Evolutionary conservation across 148 eudicot species (phyloP).

Genomic region (Simmondsia chinensis): DNA sequence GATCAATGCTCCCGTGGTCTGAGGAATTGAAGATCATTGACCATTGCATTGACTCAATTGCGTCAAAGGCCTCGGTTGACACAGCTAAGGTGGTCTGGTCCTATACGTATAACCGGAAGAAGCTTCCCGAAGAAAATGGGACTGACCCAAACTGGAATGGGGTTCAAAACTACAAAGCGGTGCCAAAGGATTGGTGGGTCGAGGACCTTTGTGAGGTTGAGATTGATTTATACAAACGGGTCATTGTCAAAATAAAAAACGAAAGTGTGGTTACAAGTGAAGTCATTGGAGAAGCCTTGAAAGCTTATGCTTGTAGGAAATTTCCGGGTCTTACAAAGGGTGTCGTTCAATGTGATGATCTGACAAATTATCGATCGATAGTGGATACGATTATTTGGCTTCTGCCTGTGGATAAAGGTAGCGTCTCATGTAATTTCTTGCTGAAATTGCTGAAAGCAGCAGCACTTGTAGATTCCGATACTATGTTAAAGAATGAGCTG

Average conservation of each 20-base stretch:
- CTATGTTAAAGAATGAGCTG: conserved; percentile 34
- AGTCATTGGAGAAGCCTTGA: conserved; percentile 82
- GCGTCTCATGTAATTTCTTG: conserved; percentile 77
- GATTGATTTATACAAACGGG: conserved; percentile 48
- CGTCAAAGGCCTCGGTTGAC: conserved; percentile 68
- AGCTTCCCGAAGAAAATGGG: conserved; percentile 61
- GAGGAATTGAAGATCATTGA: conserved; percentile 66
- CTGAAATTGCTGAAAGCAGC: conserved; percentile 70
- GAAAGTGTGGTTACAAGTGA: conserved; percentile 42
- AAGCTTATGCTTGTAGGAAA: conserved; percentile 59
- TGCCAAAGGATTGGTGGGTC: conserved; percentile 95
- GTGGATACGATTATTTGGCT: conserved; percentile 57
- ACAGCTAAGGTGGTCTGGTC: conserved; percentile 85
- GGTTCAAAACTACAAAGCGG: conserved; percentile 33
- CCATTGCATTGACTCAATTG: conserved; percentile 63
- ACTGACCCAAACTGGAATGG: conserved; percentile 33
- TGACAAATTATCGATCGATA: conserved; percentile 24
- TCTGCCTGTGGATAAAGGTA: conserved; percentile 70
- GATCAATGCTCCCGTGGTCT: conserved; percentile 48
- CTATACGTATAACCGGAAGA: conserved; percentile 70
- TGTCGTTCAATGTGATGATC: conserved; percentile 23
- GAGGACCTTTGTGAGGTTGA: conserved; percentile 93
- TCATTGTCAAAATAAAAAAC: conserved; percentile 40
- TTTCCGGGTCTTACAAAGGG: conserved; percentile 63
- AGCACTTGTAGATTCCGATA: conserved; percentile 37